Base-by-base conservation (phyloP, 1,139 yeast genomes). In the Chernovozyma aurita region DNA sequence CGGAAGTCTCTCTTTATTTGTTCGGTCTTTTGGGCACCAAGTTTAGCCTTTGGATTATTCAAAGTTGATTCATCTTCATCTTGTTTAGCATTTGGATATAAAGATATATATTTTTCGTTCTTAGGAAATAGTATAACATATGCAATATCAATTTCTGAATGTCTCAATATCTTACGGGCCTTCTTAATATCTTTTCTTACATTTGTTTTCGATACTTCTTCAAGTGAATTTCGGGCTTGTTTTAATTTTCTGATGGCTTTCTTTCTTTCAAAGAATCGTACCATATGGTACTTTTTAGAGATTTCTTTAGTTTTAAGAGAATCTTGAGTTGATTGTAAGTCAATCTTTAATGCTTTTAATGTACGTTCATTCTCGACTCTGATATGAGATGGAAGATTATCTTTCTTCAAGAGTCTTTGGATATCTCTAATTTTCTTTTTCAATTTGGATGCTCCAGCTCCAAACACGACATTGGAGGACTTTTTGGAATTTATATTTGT, bases 281-380 rank as follows among this genome's bases (percentile, higher is more conserved):
- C 92, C 94, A 88, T 90, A 53, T 87, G 97, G 57, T 94, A 92
- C 59, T 82, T 85, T 47, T 80, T 75, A n/a, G 87, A 78, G 32
- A 73, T 63, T 39, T 76, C 74, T 48, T 74, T 76, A 6, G 80
- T 76, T 46, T 72, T 73, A 34, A 71, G 65, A 29, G 68, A 66
- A 24, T 59, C 44, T 44, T 76, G 73, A 9, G 78, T 76, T 34
- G 71, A 71, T 38, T 69, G 73, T 35, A 88, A 66, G 53, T 90
- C 95, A 3, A 73, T 63, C 41, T 76, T 71, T 39, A 88, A 63
- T 0, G 94, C 90, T 39, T 77, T 78, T 40, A 92, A 63, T 2
- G 95, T 90, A 61, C 97, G 79, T 59, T 92, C 97, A 47, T 87
- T 82, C 45, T 87, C 95, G 16, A 76, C 66, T 45, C 82, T 71